Base-by-base conservation (phyloP, 306 rosid genomes). In the Prunus kanzakura region DNA sequence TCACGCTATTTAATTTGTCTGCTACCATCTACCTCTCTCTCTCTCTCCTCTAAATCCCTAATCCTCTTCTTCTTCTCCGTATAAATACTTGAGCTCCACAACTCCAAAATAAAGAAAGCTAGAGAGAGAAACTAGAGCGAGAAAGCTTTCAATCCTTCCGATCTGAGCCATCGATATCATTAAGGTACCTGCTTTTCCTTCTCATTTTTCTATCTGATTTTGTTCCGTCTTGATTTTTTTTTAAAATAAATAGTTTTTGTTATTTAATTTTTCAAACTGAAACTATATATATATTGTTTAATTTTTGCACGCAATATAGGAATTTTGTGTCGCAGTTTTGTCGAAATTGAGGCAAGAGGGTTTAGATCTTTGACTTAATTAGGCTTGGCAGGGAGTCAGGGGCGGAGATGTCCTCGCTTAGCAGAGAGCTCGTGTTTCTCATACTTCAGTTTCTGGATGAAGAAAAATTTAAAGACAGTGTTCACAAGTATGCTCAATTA, bases 391-490 rank as follows among this genome's bases (percentile, higher is more conserved):
- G 84, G 73, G 80, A 64, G 71, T 74, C 81, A 66, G 82, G 71
- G 81, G 54, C 83, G 82, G 85, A 73, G 72, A 96, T 96, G 99
- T 89, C 99, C 77, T 96, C 99, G 82, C 91, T 96, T 12, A 96
- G 99, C 96, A 91, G 99, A 78, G 99, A 96, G 77, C 96, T 96
- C 18, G 99, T 93, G 54, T 96, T 96, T 89, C 97, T 96, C 60
- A 96, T 96, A 91, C 99, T 96, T 82, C 99, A 96, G 90, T 96
- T 96, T 88, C 91, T 96, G 2, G 99, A 96, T 57, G 99, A 96
- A 87, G 99, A 96, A 84, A 96, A 96, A 93, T 96, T 92, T 77
- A 96, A 93, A 82, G 99, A 93, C 74, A 87, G 97, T 69, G 99
- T 96, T 72, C 99, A 93, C 82, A 96, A 85, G 99, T 96, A 86